A percentile compares a stretch with the other conserved stretches of the same genome.
Conservation (phyloP, 2,329 filamentous ascomycete species). For the Talaromyces rugulosus region DNA sequence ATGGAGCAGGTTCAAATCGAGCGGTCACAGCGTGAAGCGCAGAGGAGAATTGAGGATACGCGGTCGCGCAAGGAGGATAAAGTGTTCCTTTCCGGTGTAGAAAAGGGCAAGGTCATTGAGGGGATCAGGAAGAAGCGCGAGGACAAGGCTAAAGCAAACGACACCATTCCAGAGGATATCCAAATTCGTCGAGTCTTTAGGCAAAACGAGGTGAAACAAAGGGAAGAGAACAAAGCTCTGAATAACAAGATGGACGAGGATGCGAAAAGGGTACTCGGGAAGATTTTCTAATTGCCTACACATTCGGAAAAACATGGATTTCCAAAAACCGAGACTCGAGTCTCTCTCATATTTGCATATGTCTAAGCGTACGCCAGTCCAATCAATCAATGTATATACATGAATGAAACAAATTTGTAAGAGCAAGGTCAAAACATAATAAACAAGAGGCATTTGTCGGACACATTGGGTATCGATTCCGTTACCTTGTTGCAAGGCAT, state of each 20-base stretch:
- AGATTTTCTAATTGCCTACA: slow-evolving; percentile 37
- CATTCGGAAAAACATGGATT: background rate
- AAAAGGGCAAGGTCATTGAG: slow-evolving; percentile 36
- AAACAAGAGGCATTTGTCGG: background rate
- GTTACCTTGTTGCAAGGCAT: background rate
- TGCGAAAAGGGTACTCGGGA: slow-evolving; percentile 41
- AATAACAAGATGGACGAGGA: slow-evolving; percentile 29
- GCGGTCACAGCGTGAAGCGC: slow-evolving; percentile 38
- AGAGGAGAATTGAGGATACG: slow-evolving; percentile 38
- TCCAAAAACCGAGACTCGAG: background rate
- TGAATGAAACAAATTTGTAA: background rate
- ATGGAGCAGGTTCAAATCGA: slow-evolving; percentile 44
- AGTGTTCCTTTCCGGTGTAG: slow-evolving; percentile 39
- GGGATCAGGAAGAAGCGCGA: slow-evolving; percentile 43
- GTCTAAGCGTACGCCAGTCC: background rate
- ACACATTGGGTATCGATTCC: background rate
- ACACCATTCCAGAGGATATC: slow-evolving; percentile 15
- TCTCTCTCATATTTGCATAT: background rate
- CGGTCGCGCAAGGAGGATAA: slow-evolving; percentile 42
- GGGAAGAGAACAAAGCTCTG: slow-evolving; percentile 23
- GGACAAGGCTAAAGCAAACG: slow-evolving; percentile 31
- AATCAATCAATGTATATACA: background rate
- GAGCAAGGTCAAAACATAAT: background rate
- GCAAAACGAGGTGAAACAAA: slow-evolving; percentile 35
- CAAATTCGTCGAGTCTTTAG: slow-evolving; percentile 35